Percentiles rank a stretch among this genome's conserved stretches.
phyloP scores from a whole-genome alignment of 306 rosid genomes.

The Cucurbita argyrosperma region DNA sequence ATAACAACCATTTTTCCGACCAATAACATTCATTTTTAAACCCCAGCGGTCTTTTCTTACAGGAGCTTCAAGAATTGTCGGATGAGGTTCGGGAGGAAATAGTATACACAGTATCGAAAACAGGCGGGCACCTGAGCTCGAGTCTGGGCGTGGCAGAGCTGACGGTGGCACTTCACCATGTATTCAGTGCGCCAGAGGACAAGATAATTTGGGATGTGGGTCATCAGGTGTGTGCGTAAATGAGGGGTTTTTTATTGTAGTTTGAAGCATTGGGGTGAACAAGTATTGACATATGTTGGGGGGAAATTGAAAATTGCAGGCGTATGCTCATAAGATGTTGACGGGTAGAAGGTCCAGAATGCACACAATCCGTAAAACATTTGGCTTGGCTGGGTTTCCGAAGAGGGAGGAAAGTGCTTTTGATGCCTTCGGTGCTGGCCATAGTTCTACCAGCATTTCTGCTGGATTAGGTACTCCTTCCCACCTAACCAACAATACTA shows the following conservation, averaged over 20 bases:
- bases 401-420: constrained; percentile 47
- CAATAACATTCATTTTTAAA: no score
- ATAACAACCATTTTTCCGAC: no score
- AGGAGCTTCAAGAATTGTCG: constrained; percentile 40
- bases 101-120: constrained; percentile 36
- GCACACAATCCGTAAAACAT: constrained; percentile 46
- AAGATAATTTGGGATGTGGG: constrained; percentile 71
- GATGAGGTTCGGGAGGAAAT: constrained; percentile 5
- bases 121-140: constrained; percentile 50
- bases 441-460: constrained; percentile 59
- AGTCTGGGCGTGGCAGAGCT: constrained; percentile 55
- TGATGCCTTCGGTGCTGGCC: constrained; percentile 61
- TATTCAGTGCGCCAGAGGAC: constrained; percentile 44
- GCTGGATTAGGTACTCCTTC: constrained; percentile 38
- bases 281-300: no score
- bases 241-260: no score
- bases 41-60: neutral
- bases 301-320: constrained; percentile 9
- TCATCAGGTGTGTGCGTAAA: constrained; percentile 29
- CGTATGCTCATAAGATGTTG: constrained; percentile 54
- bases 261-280: no score
- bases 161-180: constrained; percentile 58
- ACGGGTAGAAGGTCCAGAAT: constrained; percentile 58
- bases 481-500: neutral
- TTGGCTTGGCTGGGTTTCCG: constrained; percentile 59